Conservation (phyloP, 306 rosid species). For the Pyrus communis region DNA sequence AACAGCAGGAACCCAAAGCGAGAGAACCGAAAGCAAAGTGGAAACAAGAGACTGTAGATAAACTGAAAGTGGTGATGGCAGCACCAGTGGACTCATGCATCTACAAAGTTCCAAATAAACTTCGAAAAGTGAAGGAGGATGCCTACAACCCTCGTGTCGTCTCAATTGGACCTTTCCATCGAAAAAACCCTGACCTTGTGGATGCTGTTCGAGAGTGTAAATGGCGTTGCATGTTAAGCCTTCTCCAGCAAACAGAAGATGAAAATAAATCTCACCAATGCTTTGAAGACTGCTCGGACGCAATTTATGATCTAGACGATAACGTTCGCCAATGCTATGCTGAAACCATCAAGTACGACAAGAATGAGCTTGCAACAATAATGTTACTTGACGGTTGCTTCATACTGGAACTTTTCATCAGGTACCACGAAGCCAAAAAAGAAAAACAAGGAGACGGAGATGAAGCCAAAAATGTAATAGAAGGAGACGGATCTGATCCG, state of each 20-base stretch:
- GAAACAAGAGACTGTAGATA: too few species aligned
- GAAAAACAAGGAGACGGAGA: too few species aligned
- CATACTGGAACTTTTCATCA: slow-evolving; percentile 23
- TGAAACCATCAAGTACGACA: neutral
- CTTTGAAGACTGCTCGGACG: neutral
- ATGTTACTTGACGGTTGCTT: slow-evolving; percentile 38
- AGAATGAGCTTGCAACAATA: neutral
- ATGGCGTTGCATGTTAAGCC: slow-evolving; percentile 9
- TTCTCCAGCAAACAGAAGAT: neutral
- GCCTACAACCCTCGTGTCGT: slow-evolving; percentile 15
- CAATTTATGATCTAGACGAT: neutral
- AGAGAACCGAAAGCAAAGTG: too few species aligned
- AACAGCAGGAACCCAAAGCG: too few species aligned
- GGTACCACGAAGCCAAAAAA: neutral
- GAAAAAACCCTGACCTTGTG: neutral
- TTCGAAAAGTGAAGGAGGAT: neutral
- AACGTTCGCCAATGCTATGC: slow-evolving; percentile 9
- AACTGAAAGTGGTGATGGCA: too few species aligned
- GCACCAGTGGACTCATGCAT: too few species aligned
- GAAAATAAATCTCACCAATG: too few species aligned
- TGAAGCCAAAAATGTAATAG: neutral
- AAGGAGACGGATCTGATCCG: neutral
- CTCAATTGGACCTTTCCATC: slow-evolving; percentile 24
- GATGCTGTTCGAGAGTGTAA: slow-evolving; percentile 23
- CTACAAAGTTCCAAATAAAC: too few species aligned